phyloP scores from a whole-genome alignment of 257 asterid species.

The Solanum pimpinellifolium region DNA sequence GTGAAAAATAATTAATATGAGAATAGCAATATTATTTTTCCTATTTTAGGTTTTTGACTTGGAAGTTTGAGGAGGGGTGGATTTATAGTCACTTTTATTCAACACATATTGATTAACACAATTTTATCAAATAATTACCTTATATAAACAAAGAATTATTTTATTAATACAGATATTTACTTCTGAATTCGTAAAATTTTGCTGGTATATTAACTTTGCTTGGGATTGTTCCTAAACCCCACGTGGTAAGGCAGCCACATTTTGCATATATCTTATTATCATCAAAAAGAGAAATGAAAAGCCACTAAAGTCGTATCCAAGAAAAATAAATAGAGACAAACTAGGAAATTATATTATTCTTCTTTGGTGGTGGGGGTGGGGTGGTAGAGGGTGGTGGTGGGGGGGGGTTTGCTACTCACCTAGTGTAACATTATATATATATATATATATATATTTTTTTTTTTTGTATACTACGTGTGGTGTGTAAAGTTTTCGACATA shows the following conservation, averaged over 20 bases:
- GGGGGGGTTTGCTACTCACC: neutral
- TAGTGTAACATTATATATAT: neutral
- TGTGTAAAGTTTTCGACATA: constrained; percentile 41
- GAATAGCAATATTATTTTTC: neutral
- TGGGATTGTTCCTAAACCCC: neutral
- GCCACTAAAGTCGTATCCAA: constrained; percentile 27
- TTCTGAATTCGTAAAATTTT: neutral
- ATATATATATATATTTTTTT: neutral
- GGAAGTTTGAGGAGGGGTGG: neutral
- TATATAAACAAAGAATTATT: neutral
- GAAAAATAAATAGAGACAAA: constrained; percentile 16
- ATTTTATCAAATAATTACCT: neutral
- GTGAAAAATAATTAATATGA: neutral
- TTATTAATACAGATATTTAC: neutral
- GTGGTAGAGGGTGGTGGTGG: neutral
- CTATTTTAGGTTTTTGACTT: neutral
- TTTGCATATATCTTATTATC: neutral
- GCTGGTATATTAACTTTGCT: neutral
- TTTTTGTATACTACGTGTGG: neutral
- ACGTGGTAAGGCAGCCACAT: constrained; percentile 27
- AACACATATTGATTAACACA: neutral
- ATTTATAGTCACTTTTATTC: neutral
- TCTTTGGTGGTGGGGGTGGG: neutral
- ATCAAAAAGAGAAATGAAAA: constrained; percentile 14
- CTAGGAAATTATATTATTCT: constrained; percentile 11